phyloP scores from a whole-genome alignment of 768 basidiomycete species.

The Galerina marginata region DNA sequence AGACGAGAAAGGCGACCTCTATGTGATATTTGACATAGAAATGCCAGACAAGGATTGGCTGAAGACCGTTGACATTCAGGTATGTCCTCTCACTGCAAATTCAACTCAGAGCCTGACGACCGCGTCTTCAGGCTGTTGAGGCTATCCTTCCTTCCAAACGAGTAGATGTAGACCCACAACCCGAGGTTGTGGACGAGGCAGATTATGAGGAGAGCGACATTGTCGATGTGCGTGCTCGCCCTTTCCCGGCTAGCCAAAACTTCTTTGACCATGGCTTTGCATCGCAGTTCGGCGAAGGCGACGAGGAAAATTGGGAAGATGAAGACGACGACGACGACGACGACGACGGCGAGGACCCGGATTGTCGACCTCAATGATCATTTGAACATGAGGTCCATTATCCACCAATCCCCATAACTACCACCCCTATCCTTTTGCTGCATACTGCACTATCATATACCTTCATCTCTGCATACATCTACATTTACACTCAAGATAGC shows the following conservation, averaged over 20 bases:
- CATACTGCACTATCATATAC: slow-evolving; percentile 7
- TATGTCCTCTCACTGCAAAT: slow-evolving; percentile 29
- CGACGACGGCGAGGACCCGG: slow-evolving; percentile 49
- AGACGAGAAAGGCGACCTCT: slow-evolving; percentile 79
- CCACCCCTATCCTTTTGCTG: not conserved
- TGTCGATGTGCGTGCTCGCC: slow-evolving; percentile 82
- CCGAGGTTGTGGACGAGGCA: slow-evolving; percentile 72
- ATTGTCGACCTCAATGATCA: slow-evolving; percentile 64
- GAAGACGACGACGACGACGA: slow-evolving; percentile 68
- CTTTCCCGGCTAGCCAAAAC: slow-evolving; percentile 72
- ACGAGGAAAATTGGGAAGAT: slow-evolving; percentile 74
- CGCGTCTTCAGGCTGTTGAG: slow-evolving; percentile 57
- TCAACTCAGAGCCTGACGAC: not conserved
- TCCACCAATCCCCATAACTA: not conserved
- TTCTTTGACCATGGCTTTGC: slow-evolving; percentile 82
- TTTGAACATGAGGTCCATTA: not conserved
- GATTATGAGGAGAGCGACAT: slow-evolving; percentile 78
- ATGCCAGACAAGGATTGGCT: slow-evolving; percentile 89
- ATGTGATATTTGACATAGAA: slow-evolving; percentile 83
- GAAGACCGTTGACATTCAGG: slow-evolving; percentile 62
- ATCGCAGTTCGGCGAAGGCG: slow-evolving; percentile 73
- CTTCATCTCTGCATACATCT: not conserved
- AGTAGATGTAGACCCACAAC: slow-evolving; percentile 70
- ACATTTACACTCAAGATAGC: not conserved
- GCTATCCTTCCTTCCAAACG: slow-evolving; percentile 80